Conservation (phyloP, 768 basidiomycete species). For the Imleria badia region DNA sequence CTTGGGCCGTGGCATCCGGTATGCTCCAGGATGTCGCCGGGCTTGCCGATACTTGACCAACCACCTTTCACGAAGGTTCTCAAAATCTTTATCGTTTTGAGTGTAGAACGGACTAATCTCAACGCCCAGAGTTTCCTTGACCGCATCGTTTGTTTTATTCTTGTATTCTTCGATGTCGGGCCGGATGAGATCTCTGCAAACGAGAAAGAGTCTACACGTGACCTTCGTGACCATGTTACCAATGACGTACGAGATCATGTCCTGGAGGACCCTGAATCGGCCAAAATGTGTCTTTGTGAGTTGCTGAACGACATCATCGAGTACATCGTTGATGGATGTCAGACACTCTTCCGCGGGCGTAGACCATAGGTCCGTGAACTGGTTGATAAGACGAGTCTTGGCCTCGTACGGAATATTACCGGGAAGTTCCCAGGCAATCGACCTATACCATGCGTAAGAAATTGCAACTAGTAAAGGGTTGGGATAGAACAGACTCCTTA, state of each 20-base stretch:
- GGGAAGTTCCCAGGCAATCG: slow-evolving; percentile 44
- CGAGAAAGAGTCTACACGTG: neutral
- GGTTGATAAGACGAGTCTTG: slow-evolving; percentile 36
- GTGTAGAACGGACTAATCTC: slow-evolving; percentile 44
- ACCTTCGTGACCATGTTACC: neutral
- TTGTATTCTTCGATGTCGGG: slow-evolving; percentile 32
- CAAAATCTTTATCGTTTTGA: slow-evolving; percentile 29
- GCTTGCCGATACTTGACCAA: slow-evolving; percentile 21
- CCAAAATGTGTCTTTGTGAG: slow-evolving; percentile 39
- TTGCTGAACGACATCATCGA: slow-evolving; percentile 29
- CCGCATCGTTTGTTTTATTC: slow-evolving; percentile 15
- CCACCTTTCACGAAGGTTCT: slow-evolving; percentile 26
- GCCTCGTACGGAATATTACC: slow-evolving; percentile 42
- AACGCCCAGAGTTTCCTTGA: slow-evolving; percentile 36
- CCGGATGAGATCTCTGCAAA: slow-evolving; percentile 27
- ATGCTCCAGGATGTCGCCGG: neutral
- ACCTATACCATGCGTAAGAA: slow-evolving; percentile 25
- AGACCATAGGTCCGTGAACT: slow-evolving; percentile 38
- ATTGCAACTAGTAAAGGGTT: neutral
- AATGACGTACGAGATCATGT: slow-evolving; percentile 35
- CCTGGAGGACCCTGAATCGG: slow-evolving; percentile 37
- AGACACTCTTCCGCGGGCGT: slow-evolving; percentile 37
- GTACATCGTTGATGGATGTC: slow-evolving; percentile 29
- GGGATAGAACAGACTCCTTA: slow-evolving; percentile 28
- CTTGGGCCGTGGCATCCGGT: neutral